Conservation (phyloP, 352 stramenopile genomes). For the Globisporangium apiculatum region DNA sequence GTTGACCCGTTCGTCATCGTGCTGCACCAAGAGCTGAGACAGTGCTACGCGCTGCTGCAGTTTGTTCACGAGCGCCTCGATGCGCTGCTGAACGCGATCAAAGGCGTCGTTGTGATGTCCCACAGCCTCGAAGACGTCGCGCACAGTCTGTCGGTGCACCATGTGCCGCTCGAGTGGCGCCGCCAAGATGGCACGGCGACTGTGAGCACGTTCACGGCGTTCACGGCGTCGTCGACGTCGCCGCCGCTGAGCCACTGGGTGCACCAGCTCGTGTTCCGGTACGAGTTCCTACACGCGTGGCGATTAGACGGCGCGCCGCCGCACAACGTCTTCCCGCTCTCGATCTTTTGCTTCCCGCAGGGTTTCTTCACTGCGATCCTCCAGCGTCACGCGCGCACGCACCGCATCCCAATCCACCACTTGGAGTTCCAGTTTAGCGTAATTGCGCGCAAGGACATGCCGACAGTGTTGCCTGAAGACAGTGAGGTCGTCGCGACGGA, state of each 20-base stretch:
- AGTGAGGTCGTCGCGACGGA: constrained; percentile 1
- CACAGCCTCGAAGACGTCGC: constrained; percentile 42
- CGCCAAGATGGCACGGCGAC: constrained; percentile 25
- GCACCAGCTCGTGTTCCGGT: constrained; percentile 40
- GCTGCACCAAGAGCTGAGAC: constrained; percentile 51
- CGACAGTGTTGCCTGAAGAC: neutral
- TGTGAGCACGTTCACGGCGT: constrained; percentile 6
- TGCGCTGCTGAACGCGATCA: constrained; percentile 49
- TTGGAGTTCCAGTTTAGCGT: constrained; percentile 76
- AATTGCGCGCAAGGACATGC: constrained; percentile 10
- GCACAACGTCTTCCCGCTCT: constrained; percentile 40
- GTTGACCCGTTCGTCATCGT: constrained; percentile 56
- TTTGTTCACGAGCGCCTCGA: constrained; percentile 31
- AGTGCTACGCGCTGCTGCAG: constrained; percentile 39
- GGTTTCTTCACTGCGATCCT: constrained; percentile 74
- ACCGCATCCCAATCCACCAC: constrained; percentile 62
- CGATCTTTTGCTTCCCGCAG: constrained; percentile 68
- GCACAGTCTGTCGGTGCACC: constrained; percentile 33
- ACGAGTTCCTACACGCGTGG: constrained; percentile 58
- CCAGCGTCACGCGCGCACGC: constrained; percentile 64
- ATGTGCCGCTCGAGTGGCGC: constrained; percentile 56
- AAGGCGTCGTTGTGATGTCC: constrained; percentile 53
- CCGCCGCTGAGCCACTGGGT: constrained; percentile 45
- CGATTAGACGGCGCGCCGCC: constrained; percentile 13
- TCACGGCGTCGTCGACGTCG: constrained; percentile 6